A percentile compares a stretch with the other conserved stretches of the same genome.
These are phyloP conservation scores for Fraxinus floribunda DNA, from an alignment of 305 asterid species.

Conservation along the genomic window DNA sequence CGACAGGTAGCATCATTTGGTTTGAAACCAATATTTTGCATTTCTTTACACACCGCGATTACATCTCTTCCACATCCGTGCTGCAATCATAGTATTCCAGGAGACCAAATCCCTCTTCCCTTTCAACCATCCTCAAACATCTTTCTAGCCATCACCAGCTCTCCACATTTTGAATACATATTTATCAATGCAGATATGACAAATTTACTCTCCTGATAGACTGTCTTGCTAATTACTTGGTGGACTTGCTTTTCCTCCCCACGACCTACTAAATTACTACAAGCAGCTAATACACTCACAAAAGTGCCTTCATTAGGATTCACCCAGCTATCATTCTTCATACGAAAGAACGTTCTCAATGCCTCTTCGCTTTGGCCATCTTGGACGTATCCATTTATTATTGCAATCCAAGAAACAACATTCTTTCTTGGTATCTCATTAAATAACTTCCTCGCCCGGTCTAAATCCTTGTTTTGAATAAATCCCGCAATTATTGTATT, in stretches of 20 bases:
- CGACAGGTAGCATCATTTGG: conserved; percentile 44
- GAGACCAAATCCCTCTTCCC: conserved; percentile 42
- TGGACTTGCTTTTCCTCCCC: conserved; percentile 50
- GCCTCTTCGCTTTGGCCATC: conserved; percentile 52
- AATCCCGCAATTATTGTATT: conserved; percentile 46
- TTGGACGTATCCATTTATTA: conserved; percentile 44
- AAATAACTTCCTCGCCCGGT: conserved; percentile 38
- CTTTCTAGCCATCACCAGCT: conserved; percentile 35
- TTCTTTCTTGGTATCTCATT: conserved; percentile 46
- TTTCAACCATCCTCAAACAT: conserved; percentile 38
- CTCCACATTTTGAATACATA: conserved; percentile 64
- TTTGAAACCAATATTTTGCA: conserved; percentile 33
- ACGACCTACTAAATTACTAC: conserved; percentile 54
- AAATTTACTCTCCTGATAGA: conserved; percentile 37
- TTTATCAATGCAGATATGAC: conserved; percentile 49
- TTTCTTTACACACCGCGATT: conserved; percentile 36
- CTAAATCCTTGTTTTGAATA: conserved; percentile 40
- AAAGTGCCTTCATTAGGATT: conserved; percentile 56
- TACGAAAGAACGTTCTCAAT: conserved; percentile 32
- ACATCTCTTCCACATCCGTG: conserved; percentile 54
- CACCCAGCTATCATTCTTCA: conserved; percentile 38
- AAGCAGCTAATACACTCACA: conserved; percentile 55
- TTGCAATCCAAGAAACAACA: conserved; percentile 57
- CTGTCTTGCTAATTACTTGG: conserved; percentile 50
- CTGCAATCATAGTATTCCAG: conserved; percentile 56